Evolutionary conservation across 371 early-diverging fungal species (phyloP).

Genomic region (Circinella minor): DNA sequence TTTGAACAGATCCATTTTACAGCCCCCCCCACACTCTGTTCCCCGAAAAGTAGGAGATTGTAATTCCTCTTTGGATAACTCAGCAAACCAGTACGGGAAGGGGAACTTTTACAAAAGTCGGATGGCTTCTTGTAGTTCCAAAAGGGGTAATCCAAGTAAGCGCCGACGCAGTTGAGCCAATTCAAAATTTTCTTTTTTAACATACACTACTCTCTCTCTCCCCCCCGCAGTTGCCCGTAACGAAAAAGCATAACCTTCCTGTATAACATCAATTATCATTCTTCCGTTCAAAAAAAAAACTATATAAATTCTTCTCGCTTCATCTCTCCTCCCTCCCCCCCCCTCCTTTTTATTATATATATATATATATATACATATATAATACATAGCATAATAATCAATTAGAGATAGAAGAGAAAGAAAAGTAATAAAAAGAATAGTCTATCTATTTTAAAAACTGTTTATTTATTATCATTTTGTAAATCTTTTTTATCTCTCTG

Average conservation of each 20-base stretch:
- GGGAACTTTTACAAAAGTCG: slow-evolving; percentile 14
- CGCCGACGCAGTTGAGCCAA: slow-evolving; percentile 14
- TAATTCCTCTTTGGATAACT: slow-evolving; percentile 11
- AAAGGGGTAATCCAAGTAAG: slow-evolving; percentile 14
- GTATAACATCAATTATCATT: slow-evolving; percentile 13
- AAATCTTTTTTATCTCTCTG: too few relatives aligned
- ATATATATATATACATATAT: neutral
- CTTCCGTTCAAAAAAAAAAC: neutral
- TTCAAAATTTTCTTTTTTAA: neutral
- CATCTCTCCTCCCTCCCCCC: too few relatives aligned
- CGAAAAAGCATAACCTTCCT: slow-evolving; percentile 3
- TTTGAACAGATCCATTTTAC: too few relatives aligned
- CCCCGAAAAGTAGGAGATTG: slow-evolving; percentile 17
- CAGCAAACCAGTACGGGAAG: slow-evolving; percentile 19
- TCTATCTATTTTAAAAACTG: too few relatives aligned
- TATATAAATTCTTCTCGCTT: too few relatives aligned
- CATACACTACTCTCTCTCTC: neutral
- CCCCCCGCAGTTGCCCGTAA: slow-evolving; percentile 17
- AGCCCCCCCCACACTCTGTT: neutral
- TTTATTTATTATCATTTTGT: too few relatives aligned
- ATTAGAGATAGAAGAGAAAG: too few relatives aligned
- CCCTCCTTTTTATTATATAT: neutral
- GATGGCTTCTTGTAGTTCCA: slow-evolving; percentile 20
- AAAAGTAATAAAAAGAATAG: too few relatives aligned
- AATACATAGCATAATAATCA: too few relatives aligned